A percentile compares a stretch with the other conserved stretches of the same genome.
Conservation (phyloP, 345 rosid species). For the Geranium rotundifolium region DNA sequence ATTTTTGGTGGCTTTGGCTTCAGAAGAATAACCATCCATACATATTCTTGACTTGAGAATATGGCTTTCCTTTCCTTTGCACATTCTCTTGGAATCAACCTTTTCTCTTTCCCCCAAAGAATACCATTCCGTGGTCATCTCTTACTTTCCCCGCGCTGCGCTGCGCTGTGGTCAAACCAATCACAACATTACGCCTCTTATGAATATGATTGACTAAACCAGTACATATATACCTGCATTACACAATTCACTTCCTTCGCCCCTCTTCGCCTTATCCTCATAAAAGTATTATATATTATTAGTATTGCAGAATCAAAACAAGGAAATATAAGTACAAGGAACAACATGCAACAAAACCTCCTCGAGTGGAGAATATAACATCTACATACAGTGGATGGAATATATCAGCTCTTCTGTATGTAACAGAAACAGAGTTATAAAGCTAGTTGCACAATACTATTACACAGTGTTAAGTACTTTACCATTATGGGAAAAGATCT, state of each 20-base stretch:
- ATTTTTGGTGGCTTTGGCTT: constrained; percentile 16
- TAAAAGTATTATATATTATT: background rate
- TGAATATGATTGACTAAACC: background rate
- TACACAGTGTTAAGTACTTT: no score
- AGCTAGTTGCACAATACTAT: no score
- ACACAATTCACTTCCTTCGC: constrained; percentile 1
- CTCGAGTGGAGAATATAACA: background rate
- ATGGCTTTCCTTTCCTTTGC: constrained; percentile 3
- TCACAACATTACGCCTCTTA: background rate
- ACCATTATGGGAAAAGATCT: no score
- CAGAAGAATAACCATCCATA: constrained; percentile 8
- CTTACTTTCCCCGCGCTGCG: constrained; percentile 4
- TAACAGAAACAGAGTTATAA: no score
- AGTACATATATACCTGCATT: background rate
- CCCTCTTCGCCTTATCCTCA: constrained; percentile 3
- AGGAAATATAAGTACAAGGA: constrained; percentile 7
- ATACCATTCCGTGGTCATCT: constrained; percentile 21
- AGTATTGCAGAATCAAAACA: constrained; percentile 4
- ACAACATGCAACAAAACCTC: background rate
- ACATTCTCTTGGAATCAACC: background rate
- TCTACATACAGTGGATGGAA: background rate
- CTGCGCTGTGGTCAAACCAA: constrained; percentile 2
- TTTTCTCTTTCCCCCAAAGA: constrained; percentile 7
- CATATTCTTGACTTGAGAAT: constrained; percentile 18
- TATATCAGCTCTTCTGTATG: background rate